Percentiles rank a stretch among this genome's conserved stretches.
Conservation (phyloP, 371 early-diverging fungal genomes). For the Mucor ambiguus region DNA sequence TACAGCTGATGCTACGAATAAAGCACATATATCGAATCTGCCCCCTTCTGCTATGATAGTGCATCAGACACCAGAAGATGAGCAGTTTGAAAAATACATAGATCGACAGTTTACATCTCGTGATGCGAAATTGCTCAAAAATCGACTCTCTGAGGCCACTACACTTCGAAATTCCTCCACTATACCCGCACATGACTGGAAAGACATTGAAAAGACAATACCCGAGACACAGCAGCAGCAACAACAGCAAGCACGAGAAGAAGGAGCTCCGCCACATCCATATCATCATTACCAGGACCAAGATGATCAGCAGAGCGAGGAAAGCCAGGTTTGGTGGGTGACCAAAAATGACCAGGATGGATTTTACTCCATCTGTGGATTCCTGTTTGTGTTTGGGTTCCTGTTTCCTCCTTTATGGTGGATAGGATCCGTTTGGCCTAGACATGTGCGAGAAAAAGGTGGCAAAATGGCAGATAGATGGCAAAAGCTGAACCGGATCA, state of each 20-base stretch:
- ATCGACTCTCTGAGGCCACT: conserved; percentile 15
- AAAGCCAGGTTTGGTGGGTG: conserved; percentile 34
- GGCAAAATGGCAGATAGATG: conserved; percentile 52
- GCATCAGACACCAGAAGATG: conserved; percentile 11
- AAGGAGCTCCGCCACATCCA: not conserved
- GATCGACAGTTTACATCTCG: conserved; percentile 17
- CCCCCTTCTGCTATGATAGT: conserved; percentile 8
- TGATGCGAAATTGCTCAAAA: conserved; percentile 14
- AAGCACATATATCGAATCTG: not conserved
- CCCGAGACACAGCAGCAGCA: not conserved
- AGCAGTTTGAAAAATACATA: conserved; percentile 15
- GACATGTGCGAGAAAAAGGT: conserved; percentile 27
- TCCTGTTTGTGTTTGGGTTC: conserved; percentile 50
- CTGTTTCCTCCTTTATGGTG: conserved; percentile 50
- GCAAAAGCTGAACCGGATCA: conserved; percentile 42
- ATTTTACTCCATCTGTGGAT: conserved; percentile 32
- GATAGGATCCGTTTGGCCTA: conserved; percentile 45
- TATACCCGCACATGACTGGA: conserved; percentile 1
- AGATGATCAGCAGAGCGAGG: conserved; percentile 8
- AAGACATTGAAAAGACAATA: conserved; percentile 11
- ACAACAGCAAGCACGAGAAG: not conserved
- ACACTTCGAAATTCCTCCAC: conserved; percentile 6
- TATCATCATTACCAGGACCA: not conserved
- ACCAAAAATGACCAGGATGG: conserved; percentile 37
- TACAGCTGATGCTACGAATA: not conserved